A percentile compares a stretch with the other conserved stretches of the same genome.
These are phyloP conservation scores for Aureobasidium sp. DNA, from an alignment of 2,329 filamentous ascomycete genomes.

Conservation along the genomic window DNA sequence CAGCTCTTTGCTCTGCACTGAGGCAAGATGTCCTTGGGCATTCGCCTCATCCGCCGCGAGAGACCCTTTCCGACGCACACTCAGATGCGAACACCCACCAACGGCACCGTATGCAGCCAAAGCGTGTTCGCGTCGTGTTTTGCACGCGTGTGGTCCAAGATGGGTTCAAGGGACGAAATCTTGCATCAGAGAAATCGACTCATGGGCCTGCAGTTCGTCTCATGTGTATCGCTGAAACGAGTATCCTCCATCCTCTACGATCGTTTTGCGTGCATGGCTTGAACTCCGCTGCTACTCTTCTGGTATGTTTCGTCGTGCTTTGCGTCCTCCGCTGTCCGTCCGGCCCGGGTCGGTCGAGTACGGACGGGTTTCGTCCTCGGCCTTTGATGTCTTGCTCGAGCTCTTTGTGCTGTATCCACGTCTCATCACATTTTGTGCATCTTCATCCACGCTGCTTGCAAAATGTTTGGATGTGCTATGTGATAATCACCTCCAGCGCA, in stretches of 20 bases:
- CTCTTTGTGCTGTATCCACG: background rate
- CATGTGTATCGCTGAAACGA: background rate
- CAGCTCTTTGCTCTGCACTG: background rate
- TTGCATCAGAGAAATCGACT: background rate
- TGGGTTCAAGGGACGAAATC: background rate
- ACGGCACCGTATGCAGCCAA: background rate
- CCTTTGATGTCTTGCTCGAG: background rate
- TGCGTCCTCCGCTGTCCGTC: background rate
- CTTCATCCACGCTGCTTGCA: background rate
- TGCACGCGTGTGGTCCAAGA: background rate
- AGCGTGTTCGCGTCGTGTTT: background rate
- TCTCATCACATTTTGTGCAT: background rate
- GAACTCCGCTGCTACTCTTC: too few relatives aligned
- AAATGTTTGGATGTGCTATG: background rate
- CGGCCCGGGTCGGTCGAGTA: background rate
- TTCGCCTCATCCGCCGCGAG: background rate
- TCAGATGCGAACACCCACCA: background rate
- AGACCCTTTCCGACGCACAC: background rate
- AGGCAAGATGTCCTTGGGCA: background rate
- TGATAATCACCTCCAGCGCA: background rate
- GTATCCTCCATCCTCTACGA: background rate
- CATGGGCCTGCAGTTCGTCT: conserved; percentile 4
- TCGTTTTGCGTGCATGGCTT: background rate
- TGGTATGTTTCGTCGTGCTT: background rate
- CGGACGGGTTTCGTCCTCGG: background rate